Conservation (phyloP, 192 early-diverging fungal genomes). For the Spizellomyces punctatus region DNA sequence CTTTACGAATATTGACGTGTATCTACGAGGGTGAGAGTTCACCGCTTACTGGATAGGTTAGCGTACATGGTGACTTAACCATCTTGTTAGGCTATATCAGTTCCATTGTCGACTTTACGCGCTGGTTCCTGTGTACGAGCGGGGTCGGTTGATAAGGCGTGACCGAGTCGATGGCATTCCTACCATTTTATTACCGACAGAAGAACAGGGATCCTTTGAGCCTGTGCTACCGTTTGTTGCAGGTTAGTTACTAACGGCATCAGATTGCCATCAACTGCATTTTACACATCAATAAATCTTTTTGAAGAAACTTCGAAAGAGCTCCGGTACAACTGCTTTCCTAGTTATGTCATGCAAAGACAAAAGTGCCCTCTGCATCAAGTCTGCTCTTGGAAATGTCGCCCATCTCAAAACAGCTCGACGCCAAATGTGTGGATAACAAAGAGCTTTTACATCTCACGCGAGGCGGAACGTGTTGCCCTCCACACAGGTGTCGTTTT, state of each 20-base stretch:
- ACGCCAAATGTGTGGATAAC: background rate
- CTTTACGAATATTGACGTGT: constrained; percentile 3
- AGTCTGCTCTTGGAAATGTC: too few relatives aligned
- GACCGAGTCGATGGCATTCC: background rate
- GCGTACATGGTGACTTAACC: background rate
- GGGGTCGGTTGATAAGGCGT: background rate
- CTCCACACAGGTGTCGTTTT: constrained; percentile 10
- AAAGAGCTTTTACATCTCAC: background rate
- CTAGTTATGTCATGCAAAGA: too few relatives aligned
- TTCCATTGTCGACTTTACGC: background rate
- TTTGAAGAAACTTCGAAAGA: background rate
- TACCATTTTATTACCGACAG: background rate
- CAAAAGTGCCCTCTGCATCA: too few relatives aligned
- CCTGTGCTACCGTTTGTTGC: too few relatives aligned
- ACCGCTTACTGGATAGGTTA: background rate
- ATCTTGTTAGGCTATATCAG: background rate
- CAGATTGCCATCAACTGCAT: too few relatives aligned
- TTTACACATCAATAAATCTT: background rate
- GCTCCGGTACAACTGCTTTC: background rate
- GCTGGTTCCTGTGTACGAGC: background rate
- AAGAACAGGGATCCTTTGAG: too few relatives aligned
- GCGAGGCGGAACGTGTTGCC: constrained; percentile 7
- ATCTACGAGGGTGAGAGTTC: background rate
- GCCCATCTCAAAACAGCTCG: too few relatives aligned
- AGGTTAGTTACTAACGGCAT: too few relatives aligned